Conservation (phyloP, 345 rosid genomes). For the Syzygium grande region DNA sequence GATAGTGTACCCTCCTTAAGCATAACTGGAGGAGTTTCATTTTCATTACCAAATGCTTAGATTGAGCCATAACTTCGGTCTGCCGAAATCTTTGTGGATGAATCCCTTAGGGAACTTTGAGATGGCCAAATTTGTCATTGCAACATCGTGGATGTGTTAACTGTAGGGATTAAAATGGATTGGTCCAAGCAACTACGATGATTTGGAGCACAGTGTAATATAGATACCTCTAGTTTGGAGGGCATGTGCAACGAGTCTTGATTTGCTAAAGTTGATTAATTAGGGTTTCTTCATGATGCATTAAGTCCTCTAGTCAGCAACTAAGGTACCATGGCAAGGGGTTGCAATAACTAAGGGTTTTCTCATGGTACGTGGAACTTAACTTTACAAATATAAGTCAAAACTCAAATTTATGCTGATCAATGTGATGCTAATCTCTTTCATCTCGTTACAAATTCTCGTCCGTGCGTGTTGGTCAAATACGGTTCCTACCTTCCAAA, state of each 20-base stretch:
- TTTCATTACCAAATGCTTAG: neutral
- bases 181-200: neutral
- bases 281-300: neutral
- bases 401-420: neutral
- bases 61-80: neutral
- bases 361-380: neutral
- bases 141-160: too few relatives aligned
- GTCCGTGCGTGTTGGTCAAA: neutral
- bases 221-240: neutral
- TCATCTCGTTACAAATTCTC: neutral
- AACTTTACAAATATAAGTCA: neutral
- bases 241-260: neutral
- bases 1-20: neutral
- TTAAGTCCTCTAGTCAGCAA: neutral
- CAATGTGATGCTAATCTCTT: neutral
- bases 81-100: rapidly evolving
- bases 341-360: neutral
- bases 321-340: neutral
- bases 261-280: neutral
- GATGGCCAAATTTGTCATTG: neutral
- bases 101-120: neutral
- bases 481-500: neutral
- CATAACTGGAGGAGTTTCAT: neutral
- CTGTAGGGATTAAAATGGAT: neutral
- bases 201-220: neutral